Conservation (phyloP, 805 yeast species). For the Ogataea saltuana region DNA sequence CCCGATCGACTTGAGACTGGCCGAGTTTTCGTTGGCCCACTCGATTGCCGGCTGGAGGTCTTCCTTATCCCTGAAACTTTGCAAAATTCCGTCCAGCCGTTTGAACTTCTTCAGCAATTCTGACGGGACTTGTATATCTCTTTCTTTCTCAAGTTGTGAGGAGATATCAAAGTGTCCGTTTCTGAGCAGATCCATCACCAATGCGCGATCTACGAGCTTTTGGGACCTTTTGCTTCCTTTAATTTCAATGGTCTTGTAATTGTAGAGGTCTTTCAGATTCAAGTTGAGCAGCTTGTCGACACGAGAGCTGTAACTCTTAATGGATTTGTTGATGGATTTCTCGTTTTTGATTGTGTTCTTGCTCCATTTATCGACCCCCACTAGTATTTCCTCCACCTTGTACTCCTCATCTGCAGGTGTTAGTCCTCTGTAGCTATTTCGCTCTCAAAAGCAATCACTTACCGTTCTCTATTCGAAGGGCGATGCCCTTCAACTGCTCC, state of each 20-base stretch:
- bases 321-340: conserved; percentile 26
- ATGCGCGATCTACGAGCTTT: conserved; percentile 29
- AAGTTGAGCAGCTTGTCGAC: conserved; percentile 31
- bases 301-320: conserved; percentile 30
- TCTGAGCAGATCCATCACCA: conserved; percentile 35
- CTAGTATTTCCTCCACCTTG: conserved; percentile 17
- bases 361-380: conserved; percentile 21
- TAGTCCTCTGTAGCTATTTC: not conserved
- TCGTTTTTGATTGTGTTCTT: conserved; percentile 36
- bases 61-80: conserved; percentile 35
- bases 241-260: conserved; percentile 25
- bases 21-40: conserved; percentile 43
- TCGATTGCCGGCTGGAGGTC: conserved; percentile 47
- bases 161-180: conserved; percentile 32
- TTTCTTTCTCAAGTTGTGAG: conserved; percentile 32
- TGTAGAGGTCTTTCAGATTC: conserved; percentile 29
- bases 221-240: conserved; percentile 8
- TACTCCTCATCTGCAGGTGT: conserved; percentile 8
- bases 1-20: conserved; percentile 35
- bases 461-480: conserved; percentile 22
- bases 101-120: conserved; percentile 39
- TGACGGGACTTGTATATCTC: conserved; percentile 28
- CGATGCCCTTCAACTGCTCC: conserved; percentile 26
- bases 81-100: conserved; percentile 44
- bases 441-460: not conserved